phyloP scores from a whole-genome alignment of 2,329 filamentous ascomycete species.

The Sporothrix globosa region DNA sequence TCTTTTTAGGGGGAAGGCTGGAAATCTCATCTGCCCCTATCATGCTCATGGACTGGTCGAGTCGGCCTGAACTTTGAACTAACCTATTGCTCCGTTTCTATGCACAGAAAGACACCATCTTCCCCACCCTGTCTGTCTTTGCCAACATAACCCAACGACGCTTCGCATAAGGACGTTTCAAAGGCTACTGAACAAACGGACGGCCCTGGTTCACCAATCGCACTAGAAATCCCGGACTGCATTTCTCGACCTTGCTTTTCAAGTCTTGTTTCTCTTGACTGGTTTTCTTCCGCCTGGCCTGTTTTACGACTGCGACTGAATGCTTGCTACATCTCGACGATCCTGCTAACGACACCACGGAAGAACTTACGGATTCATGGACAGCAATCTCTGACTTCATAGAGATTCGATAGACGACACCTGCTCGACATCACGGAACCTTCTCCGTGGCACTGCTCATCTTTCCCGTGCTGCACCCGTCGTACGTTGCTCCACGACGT shows the following conservation, averaged over 20 bases:
- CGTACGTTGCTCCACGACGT: background rate
- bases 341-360: background rate
- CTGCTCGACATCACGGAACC: background rate
- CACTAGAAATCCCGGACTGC: background rate
- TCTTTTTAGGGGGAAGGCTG: slow-evolving; percentile 15
- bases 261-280: background rate
- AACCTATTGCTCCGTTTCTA: slow-evolving; percentile 26
- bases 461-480: background rate
- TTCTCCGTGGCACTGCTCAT: background rate
- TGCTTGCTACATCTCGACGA: slow-evolving; percentile 25
- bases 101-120: slow-evolving; percentile 7
- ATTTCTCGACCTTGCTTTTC: background rate
- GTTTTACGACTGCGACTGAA: slow-evolving; percentile 13
- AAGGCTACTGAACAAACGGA: slow-evolving; percentile 32
- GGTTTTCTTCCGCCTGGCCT: background rate
- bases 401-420: background rate
- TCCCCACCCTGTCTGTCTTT: background rate
- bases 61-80: slow-evolving; percentile 31
- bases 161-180: slow-evolving; percentile 42
- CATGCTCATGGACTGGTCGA: slow-evolving; percentile 11
- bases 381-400: slow-evolving; percentile 29
- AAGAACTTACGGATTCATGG: slow-evolving; percentile 32
- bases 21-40: slow-evolving; percentile 30
- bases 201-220: slow-evolving; percentile 25
- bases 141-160: background rate